These are phyloP conservation scores for Heliamphora exappendiculata DNA, from an alignment of 148 eudicot genomes.

Conservation along the genomic window DNA sequence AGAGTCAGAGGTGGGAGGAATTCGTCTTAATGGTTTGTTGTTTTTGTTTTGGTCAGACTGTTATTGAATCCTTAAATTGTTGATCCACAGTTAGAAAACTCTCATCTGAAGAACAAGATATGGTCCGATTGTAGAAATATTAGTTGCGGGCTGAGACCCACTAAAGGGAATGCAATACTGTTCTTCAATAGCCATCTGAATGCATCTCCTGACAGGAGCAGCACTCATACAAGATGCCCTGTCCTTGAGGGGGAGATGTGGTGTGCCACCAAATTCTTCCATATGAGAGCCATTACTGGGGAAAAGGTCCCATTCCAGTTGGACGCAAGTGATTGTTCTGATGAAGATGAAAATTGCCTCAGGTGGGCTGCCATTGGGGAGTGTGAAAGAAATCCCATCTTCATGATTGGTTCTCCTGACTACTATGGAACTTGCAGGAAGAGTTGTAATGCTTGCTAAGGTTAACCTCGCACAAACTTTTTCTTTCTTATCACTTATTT, in stretches of 20 bases:
- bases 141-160: conserved; percentile 42
- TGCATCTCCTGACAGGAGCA: conserved; percentile 58
- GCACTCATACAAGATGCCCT: conserved; percentile 64
- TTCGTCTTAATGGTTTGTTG: neutral
- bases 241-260: conserved; percentile 69
- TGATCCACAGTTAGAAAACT: conserved; percentile 30
- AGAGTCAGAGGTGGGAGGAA: conserved; percentile 49
- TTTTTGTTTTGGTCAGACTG: neutral
- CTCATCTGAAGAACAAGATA: conserved; percentile 32
- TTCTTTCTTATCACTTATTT: neutral
- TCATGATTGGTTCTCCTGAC: conserved; percentile 93
- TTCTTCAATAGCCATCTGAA: conserved; percentile 71
- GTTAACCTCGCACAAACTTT: neutral
- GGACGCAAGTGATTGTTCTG: conserved; percentile 50
- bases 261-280: conserved; percentile 62
- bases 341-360: conserved; percentile 82
- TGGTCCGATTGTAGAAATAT: conserved; percentile 40
- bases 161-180: conserved; percentile 71
- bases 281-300: conserved; percentile 29
- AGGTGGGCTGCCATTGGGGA: conserved; percentile 86
- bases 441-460: conserved; percentile 79
- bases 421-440: conserved; percentile 91
- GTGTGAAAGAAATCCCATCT: conserved; percentile 68
- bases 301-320: conserved; percentile 9
- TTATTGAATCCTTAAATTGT: conserved; percentile 3